Base-by-base conservation (phyloP, 306 rosid genomes). In the Corylus avellana region DNA sequence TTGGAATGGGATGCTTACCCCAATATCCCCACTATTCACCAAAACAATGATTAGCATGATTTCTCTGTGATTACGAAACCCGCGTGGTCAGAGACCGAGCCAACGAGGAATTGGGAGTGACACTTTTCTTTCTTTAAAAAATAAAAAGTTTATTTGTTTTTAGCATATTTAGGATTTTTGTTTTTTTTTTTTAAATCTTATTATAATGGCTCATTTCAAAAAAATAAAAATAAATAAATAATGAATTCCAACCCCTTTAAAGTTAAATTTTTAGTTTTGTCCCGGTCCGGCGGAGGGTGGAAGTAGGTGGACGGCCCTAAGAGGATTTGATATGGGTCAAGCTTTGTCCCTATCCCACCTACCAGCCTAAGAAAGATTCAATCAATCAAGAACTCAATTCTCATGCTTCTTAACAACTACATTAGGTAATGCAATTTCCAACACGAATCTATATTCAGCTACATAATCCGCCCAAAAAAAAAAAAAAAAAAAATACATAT, bases 241-340 rank as follows among this genome's bases (percentile, higher is more conserved):
- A 42, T 42, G 46, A 6, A 42, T 0, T 42, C 6, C 44, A 9
- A 1, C 6, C 7, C 7, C 8, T 42, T 42, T 42, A 5, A 6
- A 42, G 46, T 42, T 42, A 42, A 42, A 42, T 6, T 42, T 42
- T 1, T 42, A 42, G 7, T 42, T 5, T 6, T 1, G 7, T 42
- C 46, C 46, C 46, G 7, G 35, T 2, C 2, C 3, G 35, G 35
- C 44, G 0, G 7, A 56, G 81, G 56, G 66, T 76, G 6, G 11
- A 70, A 62, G 87, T 62, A 55, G 85, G 77, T 79, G 69, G 77
- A 63, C 83, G 77, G 66, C 84, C 78, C 47, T 51, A 61, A 59
- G 56, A 50, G n/a, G 66, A 42, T 44, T 56, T 77, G 25, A 12
- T 78, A 17, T 14, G 44, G 8, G 79, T 59, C 79, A 58, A 72